These are phyloP conservation scores for Venustampulla echinocandica DNA, from an alignment of 495 filamentous ascomycete species.

Conservation along the genomic window DNA sequence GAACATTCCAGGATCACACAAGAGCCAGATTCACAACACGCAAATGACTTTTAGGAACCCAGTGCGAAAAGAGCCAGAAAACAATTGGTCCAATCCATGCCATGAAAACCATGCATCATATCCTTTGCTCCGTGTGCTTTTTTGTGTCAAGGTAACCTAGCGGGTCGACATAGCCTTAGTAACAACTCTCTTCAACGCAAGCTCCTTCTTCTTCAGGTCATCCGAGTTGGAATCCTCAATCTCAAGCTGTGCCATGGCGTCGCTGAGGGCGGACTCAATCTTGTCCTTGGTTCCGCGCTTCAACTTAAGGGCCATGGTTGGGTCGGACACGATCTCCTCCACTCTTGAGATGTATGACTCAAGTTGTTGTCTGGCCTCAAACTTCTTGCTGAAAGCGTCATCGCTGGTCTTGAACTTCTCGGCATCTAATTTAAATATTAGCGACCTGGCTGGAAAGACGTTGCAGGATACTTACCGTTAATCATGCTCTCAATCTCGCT, in stretches of 20 bases:
- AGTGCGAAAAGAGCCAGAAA: conserved; percentile 21
- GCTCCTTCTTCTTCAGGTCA: conserved; percentile 99
- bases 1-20: conserved; percentile 14
- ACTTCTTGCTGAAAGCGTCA: conserved; percentile 97
- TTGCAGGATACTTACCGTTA: conserved; percentile 48
- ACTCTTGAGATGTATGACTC: conserved; percentile 98
- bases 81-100: conserved; percentile 24
- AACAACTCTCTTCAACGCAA: conserved; percentile 92
- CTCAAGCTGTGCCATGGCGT: conserved; percentile 81
- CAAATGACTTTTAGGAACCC: conserved; percentile 24
- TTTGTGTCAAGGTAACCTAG: conserved; percentile 7
- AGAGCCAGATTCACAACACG: conserved; percentile 17
- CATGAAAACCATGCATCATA: conserved; percentile 24
- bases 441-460: neutral
- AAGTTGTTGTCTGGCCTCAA: conserved; percentile 96
- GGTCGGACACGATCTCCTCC: conserved; percentile 97
- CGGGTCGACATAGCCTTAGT: conserved; percentile 62
- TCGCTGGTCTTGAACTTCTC: conserved; percentile 98
- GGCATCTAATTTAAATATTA: conserved; percentile 45
- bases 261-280: conserved; percentile 87
- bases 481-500: conserved; percentile 97
- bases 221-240: conserved; percentile 82
- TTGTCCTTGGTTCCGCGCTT: conserved; percentile 99
- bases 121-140: conserved; percentile 16
- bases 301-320: conserved; percentile 88